phyloP scores from a whole-genome alignment of 2,329 filamentous ascomycete genomes.

The Cryphonectria nitschkei region DNA sequence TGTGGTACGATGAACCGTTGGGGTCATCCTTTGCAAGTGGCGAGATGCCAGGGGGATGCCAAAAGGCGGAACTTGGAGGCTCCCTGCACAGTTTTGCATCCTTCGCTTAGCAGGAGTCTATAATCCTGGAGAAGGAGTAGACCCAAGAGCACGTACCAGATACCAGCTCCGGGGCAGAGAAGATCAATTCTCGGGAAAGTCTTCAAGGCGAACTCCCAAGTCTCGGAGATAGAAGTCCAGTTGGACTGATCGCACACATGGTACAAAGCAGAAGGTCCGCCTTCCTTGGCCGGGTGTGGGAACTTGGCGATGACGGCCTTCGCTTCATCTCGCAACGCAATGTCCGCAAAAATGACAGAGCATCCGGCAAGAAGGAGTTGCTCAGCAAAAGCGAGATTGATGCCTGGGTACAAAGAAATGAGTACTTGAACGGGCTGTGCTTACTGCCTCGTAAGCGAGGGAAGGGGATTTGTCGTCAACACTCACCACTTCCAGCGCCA shows the following conservation, averaged over 20 bases:
- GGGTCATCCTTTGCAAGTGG: constrained; percentile 29
- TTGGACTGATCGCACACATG: constrained; percentile 31
- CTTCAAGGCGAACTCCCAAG: constrained; percentile 27
- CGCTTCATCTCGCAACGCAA: constrained; percentile 33
- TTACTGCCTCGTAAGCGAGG: neutral
- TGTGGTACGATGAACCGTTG: constrained; percentile 30
- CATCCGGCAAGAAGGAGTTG: constrained; percentile 33
- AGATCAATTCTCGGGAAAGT: constrained; percentile 31
- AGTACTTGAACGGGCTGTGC: neutral
- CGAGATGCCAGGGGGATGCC: constrained; percentile 32
- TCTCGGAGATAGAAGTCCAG: constrained; percentile 37
- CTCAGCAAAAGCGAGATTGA: constrained; percentile 32
- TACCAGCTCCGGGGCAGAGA: constrained; percentile 30
- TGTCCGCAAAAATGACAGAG: constrained; percentile 36
- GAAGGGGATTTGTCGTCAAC: neutral
- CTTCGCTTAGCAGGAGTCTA: neutral
- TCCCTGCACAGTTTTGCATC: constrained; percentile 17
- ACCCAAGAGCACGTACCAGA: constrained; percentile 10
- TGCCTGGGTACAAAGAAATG: constrained; percentile 29
- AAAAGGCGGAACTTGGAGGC: constrained; percentile 33
- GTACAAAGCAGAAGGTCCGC: constrained; percentile 14
- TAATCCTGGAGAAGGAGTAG: neutral
- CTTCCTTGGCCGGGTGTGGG: constrained; percentile 14
- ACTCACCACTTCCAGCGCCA: constrained; percentile 22
- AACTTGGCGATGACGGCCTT: constrained; percentile 29